Conservation (phyloP, 2,329 filamentous ascomycete genomes). For the Helotiales sp. region DNA sequence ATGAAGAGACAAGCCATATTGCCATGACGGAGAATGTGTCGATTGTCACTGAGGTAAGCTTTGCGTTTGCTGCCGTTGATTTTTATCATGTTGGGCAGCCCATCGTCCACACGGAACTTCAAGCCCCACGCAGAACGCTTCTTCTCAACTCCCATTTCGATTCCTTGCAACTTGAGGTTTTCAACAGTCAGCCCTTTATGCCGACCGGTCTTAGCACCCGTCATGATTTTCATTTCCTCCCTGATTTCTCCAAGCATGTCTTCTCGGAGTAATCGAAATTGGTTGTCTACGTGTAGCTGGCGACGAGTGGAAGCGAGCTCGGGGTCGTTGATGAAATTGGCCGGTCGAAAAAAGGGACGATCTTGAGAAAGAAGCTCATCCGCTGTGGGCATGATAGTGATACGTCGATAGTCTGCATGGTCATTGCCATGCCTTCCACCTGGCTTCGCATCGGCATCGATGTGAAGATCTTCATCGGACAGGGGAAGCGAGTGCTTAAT, state of each 20-base stretch:
- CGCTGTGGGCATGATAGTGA: constrained; percentile 67
- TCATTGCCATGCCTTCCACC: constrained; percentile 80
- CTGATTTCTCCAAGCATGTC: constrained; percentile 72
- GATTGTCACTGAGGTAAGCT: constrained; percentile 53
- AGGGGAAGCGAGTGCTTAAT: constrained; percentile 48
- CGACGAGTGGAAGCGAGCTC: constrained; percentile 46
- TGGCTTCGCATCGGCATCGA: constrained; percentile 43
- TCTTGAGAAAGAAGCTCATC: constrained; percentile 64
- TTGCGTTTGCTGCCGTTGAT: constrained; percentile 45
- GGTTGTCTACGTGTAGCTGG: constrained; percentile 66
- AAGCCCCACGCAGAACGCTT: constrained; percentile 46
- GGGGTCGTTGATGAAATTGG: constrained; percentile 52
- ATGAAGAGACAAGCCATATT: constrained; percentile 66
- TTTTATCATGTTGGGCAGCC: constrained; percentile 51
- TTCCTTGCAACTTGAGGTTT: constrained; percentile 45
- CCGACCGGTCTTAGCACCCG: constrained; percentile 53
- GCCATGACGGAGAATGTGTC: constrained; percentile 60
- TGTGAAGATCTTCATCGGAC: constrained; percentile 20
- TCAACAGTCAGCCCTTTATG: constrained; percentile 48
- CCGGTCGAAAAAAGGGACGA: constrained; percentile 59
- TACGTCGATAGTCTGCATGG: constrained; percentile 61
- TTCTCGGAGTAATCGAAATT: constrained; percentile 73
- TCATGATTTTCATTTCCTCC: constrained; percentile 60
- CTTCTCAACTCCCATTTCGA: constrained; percentile 37
- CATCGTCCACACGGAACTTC: constrained; percentile 48